Conservation (phyloP, 208 protist species). For the Wallacemonas collosoma region DNA sequence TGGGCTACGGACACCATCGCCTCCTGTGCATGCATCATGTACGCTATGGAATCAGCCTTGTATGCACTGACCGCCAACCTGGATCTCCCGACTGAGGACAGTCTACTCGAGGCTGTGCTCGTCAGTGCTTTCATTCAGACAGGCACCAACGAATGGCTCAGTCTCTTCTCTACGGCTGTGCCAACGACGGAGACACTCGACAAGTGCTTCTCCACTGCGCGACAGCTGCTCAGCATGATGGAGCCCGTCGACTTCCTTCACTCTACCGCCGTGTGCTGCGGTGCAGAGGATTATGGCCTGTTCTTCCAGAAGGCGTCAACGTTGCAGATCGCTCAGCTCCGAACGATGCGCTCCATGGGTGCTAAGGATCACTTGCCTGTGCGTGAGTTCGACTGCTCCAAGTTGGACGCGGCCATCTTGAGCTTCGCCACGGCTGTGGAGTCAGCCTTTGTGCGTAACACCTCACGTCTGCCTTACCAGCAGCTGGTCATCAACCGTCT, state of each 20-base stretch:
- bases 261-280: constrained; percentile 76
- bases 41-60: constrained; percentile 82
- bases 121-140: constrained; percentile 70
- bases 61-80: constrained; percentile 86
- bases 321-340: constrained; percentile 79
- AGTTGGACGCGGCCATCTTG: constrained; percentile 76
- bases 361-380: constrained; percentile 72
- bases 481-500: constrained; percentile 83
- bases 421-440: constrained; percentile 85
- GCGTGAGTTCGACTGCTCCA: constrained; percentile 61
- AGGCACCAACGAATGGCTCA: constrained; percentile 56
- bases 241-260: constrained; percentile 78
- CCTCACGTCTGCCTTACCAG: constrained; percentile 63
- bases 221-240: constrained; percentile 63
- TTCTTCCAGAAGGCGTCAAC: constrained; percentile 86
- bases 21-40: constrained; percentile 75
- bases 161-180: constrained; percentile 54
- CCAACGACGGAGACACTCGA: constrained; percentile 55
- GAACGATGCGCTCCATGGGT: constrained; percentile 57
- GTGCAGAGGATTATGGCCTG: constrained; percentile 82
- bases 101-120: constrained; percentile 75
- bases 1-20: constrained; percentile 50
- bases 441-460: constrained; percentile 76
- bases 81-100: constrained; percentile 78
- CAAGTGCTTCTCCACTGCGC: constrained; percentile 44